Conservation (phyloP, 257 asterid genomes). For the Phtheirospermum japonicum region DNA sequence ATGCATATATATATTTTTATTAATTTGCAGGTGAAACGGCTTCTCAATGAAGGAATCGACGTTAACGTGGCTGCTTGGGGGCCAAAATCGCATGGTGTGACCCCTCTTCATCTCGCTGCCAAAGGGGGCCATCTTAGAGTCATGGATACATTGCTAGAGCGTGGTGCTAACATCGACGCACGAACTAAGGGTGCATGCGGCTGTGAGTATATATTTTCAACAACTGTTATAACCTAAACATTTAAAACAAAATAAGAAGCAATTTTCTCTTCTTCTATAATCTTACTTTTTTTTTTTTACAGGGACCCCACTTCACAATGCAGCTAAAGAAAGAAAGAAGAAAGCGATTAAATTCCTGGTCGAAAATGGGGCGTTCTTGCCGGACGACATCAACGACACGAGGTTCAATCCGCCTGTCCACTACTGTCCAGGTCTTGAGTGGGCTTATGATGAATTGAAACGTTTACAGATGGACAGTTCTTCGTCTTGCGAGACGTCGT, state of each 20-base stretch:
- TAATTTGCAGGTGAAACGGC: constrained; percentile 67
- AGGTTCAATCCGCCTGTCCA: constrained; percentile 98
- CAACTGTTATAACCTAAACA: neutral
- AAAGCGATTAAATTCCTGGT: constrained; percentile 77
- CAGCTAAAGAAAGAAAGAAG: constrained; percentile 88
- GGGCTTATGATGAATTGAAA: constrained; percentile 91
- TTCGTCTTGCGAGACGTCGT: constrained; percentile 73
- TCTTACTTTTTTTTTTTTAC: constrained; percentile 24
- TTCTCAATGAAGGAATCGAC: constrained; percentile 81
- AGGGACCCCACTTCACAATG: constrained; percentile 99
- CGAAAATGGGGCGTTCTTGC: constrained; percentile 90
- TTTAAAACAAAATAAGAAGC: neutral
- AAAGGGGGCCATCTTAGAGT: constrained; percentile 89
- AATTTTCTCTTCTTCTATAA: neutral
- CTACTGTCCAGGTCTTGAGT: constrained; percentile 94
- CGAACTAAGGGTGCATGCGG: constrained; percentile 97
- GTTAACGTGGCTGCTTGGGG: constrained; percentile 93
- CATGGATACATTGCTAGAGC: constrained; percentile 84
- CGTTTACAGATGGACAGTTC: constrained; percentile 61
- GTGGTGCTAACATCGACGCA: constrained; percentile 94
- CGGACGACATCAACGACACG: constrained; percentile 75
- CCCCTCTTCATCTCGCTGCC: constrained; percentile 99
- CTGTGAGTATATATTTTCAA: constrained; percentile 47
- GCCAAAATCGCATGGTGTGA: constrained; percentile 82
- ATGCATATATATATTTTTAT: neutral